Percentiles rank a stretch among this genome's conserved stretches.
These are phyloP conservation scores for Silene coronaria DNA, from an alignment of 179 eudicot species.

Conservation along the genomic window DNA sequence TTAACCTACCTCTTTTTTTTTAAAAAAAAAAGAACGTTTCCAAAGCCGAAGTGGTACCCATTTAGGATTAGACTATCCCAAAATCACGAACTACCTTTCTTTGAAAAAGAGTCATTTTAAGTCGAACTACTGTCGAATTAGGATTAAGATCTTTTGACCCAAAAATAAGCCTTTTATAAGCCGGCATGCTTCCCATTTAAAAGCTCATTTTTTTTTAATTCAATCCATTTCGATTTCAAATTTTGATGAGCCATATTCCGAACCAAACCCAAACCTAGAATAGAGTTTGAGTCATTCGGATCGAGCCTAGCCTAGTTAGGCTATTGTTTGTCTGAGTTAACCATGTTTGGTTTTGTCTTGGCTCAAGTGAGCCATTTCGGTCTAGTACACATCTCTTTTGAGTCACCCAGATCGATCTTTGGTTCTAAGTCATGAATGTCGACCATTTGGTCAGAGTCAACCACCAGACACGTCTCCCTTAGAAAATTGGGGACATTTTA, in stretches of 20 bases:
- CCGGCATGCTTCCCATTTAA: too few relatives aligned
- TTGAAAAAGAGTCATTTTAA: too few relatives aligned
- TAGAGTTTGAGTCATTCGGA: neutral
- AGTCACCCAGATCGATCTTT: neutral
- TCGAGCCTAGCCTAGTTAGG: neutral
- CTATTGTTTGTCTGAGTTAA: neutral
- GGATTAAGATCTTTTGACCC: too few relatives aligned
- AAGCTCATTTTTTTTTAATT: too few relatives aligned
- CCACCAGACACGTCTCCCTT: neutral
- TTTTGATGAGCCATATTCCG: neutral
- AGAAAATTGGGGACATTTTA: neutral
- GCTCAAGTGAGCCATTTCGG: neutral
- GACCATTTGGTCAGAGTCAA: neutral
- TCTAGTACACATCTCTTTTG: neutral
- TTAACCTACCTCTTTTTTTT: too few relatives aligned
- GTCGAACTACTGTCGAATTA: too few relatives aligned
- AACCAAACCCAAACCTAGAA: neutral
- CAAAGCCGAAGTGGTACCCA: too few relatives aligned
- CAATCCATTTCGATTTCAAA: neutral
- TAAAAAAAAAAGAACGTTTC: too few relatives aligned
- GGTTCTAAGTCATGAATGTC: neutral
- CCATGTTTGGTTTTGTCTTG: too few relatives aligned
- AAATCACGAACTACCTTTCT: too few relatives aligned
- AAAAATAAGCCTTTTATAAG: too few relatives aligned
- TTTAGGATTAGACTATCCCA: too few relatives aligned